Conservation (phyloP, 176 grass and related monocot species). For the Aegilops longissima region DNA sequence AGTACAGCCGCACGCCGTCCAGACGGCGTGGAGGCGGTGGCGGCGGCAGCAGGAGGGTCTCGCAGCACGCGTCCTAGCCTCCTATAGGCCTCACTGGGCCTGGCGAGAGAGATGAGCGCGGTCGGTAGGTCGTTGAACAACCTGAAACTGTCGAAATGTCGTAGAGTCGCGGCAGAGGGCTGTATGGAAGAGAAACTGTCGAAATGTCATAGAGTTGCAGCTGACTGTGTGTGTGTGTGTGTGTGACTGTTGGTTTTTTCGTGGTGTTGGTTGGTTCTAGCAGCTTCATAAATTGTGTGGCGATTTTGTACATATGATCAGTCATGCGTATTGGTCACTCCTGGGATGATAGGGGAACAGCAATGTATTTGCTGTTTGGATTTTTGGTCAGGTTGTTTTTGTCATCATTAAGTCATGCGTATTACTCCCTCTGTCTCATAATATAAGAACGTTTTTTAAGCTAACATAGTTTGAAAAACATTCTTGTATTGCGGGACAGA, state of each 20-base stretch:
- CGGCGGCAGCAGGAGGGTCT: conserved; percentile 27
- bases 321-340: not conserved
- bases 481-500: no score
- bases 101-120: not conserved
- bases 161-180: conserved; percentile 7
- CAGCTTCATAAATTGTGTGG: conserved; percentile 13
- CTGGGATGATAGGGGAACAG: not conserved
- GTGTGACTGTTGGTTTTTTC: not conserved
- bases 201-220: not conserved
- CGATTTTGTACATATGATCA: not conserved
- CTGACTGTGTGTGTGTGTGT: conserved; percentile 9
- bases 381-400: not conserved
- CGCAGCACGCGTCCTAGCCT: conserved; percentile 25
- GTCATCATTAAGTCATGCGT: no score
- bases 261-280: not conserved
- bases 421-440: no score
- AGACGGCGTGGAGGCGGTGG: conserved; percentile 33
- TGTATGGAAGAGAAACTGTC: not conserved
- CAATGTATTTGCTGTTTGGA: not conserved
- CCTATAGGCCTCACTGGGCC: not conserved
- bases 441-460: no score
- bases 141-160: conserved; percentile 36
- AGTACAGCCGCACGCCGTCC: conserved; percentile 39
- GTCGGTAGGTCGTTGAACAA: conserved; percentile 20
- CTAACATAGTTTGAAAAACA: no score